Base-by-base conservation (phyloP, 805 yeast genomes). In the Saccharomycopsis vini region DNA sequence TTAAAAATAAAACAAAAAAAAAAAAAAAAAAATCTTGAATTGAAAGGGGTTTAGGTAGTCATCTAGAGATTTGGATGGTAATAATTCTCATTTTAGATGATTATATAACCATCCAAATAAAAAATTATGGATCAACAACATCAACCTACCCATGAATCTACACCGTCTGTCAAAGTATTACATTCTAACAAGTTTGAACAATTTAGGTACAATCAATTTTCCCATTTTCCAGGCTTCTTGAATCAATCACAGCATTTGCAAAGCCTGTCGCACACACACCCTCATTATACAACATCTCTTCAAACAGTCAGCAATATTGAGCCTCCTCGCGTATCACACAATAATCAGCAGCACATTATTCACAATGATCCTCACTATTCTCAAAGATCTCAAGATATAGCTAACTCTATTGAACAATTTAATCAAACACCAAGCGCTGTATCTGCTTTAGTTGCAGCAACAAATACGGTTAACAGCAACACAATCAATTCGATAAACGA, bases 121-220 rank as follows among this genome's bases (percentile, higher is more conserved):
- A 6, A 24, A 24, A 6, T 24, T 24, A 10, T 24, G 10, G 28
- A 24, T 6, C 28, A 24, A 7, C 28, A 24, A 7, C 28, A 10
- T 24, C 28, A 10, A 7, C 10, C 10, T 7, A 7, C 28, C 28
- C 28, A n/a, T n/a, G n/a, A n/a, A n/a, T n/a, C n/a, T n/a, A n/a
- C n/a, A n/a, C n/a, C n/a, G n/a, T n/a, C n/a, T n/a, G n/a, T n/a
- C n/a, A n/a, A n/a, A n/a, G n/a, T n/a, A n/a, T n/a, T n/a, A n/a
- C n/a, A n/a, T 16, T 21, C 43, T 4, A 42, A 18, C 29, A 46
- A 46, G 19, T 46, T 42, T 36, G 49, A 46, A 12, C 44, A 39
- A 36, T 43, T 46, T 35, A 20, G 46, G 39, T 43, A 47, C 29
- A 33, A 36, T 18, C 18, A 32, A 5, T 46, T 42, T 30, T 13